These are phyloP conservation scores for Biancaea sappan DNA, from an alignment of 306 rosid genomes.

Conservation along the genomic window DNA sequence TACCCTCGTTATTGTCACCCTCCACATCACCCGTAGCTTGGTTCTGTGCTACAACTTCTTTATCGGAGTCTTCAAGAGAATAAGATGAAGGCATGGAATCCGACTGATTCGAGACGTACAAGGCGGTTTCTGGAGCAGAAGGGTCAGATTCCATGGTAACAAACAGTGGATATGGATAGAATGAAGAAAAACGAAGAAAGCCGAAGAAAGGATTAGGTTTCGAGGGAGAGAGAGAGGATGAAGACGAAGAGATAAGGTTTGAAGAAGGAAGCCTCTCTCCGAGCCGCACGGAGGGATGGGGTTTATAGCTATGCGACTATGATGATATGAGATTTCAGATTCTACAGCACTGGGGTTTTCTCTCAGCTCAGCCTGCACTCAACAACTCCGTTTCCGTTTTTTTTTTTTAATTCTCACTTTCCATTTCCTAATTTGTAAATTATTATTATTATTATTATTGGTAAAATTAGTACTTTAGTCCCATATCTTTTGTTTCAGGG, in stretches of 20 bases:
- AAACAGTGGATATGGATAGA: not conserved
- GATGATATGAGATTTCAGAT: no score
- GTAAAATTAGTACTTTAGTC: no score
- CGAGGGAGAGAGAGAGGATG: not conserved
- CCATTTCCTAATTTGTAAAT: no score
- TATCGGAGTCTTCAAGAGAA: conserved; percentile 30
- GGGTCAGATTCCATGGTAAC: conserved; percentile 51
- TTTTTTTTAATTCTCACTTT: no score
- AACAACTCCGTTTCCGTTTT: no score
- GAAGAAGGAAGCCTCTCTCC: not conserved
- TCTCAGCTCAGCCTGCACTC: no score
- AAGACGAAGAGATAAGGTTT: conserved; percentile 43
- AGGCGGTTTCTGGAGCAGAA: conserved; percentile 29
- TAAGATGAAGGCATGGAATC: conserved; percentile 38
- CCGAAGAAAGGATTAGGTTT: not conserved
- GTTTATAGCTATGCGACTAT: no score
- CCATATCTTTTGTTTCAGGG: no score
- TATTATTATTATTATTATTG: no score
- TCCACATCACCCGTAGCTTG: not conserved
- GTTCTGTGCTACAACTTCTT: conserved; percentile 14
- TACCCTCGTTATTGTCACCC: conserved; percentile 12
- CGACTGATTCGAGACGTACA: conserved; percentile 36
- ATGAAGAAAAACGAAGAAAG: not conserved
- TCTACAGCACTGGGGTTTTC: no score
- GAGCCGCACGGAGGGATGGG: no score